Conservation (phyloP, 2,329 filamentous ascomycete species). For the Aspergillus phoenicis region DNA sequence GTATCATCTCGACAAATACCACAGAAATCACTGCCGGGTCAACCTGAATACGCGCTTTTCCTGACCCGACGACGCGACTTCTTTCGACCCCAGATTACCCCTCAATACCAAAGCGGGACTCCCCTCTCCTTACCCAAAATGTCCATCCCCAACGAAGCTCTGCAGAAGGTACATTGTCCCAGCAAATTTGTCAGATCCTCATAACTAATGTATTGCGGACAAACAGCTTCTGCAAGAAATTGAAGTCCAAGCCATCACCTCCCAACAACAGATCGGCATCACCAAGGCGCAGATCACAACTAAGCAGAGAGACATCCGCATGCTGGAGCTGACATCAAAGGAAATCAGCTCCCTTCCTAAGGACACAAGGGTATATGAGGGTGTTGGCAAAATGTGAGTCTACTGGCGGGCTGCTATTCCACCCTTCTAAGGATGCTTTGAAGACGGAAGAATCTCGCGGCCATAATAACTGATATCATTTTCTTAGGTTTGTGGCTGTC, state of each 20-base stretch:
- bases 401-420: not conserved
- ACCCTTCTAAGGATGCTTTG: not conserved
- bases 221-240: slow-evolving; percentile 86
- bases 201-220: not conserved
- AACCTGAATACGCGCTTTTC: not conserved
- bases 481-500: slow-evolving; percentile 78
- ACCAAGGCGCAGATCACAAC: slow-evolving; percentile 80
- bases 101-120: slow-evolving; percentile 10
- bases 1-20: not conserved
- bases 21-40: no score
- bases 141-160: slow-evolving; percentile 90
- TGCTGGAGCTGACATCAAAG: slow-evolving; percentile 81
- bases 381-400: slow-evolving; percentile 91
- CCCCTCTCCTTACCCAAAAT: slow-evolving; percentile 54
- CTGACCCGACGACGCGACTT: not conserved
- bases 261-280: slow-evolving; percentile 88
- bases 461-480: slow-evolving; percentile 2
- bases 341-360: slow-evolving; percentile 77
- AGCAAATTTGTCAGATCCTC: slow-evolving; percentile 10
- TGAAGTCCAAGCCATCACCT: slow-evolving; percentile 81
- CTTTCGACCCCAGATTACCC: not conserved
- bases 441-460: not conserved
- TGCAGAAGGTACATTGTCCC: slow-evolving; percentile 75
- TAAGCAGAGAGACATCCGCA: slow-evolving; percentile 85
- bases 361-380: slow-evolving; percentile 84